Evolutionary conservation across 352 stramenopile species (phyloP).

Genomic region (Bremia lactucae): DNA sequence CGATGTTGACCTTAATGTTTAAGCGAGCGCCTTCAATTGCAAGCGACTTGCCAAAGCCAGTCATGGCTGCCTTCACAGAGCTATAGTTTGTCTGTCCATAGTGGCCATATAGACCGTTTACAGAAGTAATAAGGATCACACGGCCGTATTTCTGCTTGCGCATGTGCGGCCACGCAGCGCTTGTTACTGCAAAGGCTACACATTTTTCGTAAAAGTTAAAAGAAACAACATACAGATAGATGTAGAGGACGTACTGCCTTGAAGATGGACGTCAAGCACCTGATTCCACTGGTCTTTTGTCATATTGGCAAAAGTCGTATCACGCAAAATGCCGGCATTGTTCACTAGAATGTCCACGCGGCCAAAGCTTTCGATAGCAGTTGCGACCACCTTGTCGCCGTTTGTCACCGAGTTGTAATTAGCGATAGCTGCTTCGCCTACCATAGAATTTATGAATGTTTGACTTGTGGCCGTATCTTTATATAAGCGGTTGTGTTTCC

Average conservation of each 20-base stretch:
- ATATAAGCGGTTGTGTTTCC: not conserved
- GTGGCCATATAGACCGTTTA: conserved; percentile 85
- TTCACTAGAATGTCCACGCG: conserved; percentile 83
- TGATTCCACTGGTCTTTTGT: conserved; percentile 81
- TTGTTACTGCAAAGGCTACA: conserved; percentile 63
- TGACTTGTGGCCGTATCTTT: no score
- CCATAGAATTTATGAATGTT: no score
- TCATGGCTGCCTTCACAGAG: conserved; percentile 86
- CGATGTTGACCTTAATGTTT: conserved; percentile 87
- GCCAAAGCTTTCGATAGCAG: conserved; percentile 54
- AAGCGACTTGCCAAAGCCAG: conserved; percentile 88
- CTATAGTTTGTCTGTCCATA: conserved; percentile 89
- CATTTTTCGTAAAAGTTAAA: not conserved
- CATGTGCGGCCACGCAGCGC: conserved; percentile 84
- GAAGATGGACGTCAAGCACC: conserved; percentile 74
- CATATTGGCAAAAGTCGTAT: conserved; percentile 87
- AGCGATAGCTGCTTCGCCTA: conserved; percentile 53
- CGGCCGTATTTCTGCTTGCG: conserved; percentile 84
- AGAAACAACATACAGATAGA: not conserved
- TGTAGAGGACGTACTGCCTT: conserved; percentile 41
- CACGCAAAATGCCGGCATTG: conserved; percentile 92
- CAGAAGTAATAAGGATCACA: conserved; percentile 80
- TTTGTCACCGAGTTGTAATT: conserved; percentile 83
- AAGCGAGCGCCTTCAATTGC: conserved; percentile 68
- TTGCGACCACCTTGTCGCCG: conserved; percentile 72